Base-by-base conservation (phyloP, 345 rosid species). In the Lepidium africanum region DNA sequence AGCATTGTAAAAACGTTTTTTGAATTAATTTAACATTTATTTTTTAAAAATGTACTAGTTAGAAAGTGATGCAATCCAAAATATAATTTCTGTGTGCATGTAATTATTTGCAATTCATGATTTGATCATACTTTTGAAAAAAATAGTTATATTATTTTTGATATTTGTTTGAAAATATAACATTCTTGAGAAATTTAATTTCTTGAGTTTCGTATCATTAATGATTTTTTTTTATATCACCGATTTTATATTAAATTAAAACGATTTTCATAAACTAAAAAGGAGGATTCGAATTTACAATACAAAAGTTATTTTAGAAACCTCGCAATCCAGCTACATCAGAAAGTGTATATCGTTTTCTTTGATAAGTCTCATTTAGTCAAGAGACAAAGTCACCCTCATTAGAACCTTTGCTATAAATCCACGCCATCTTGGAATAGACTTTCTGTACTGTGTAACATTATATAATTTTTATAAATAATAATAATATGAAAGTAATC, bases 371-470 rank as follows among this genome's bases (percentile, higher is more conserved):
- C 6, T 52, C 45, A 12, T 62, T 62, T 43, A 35, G 23, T 14
- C 41, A 60, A 41, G 69, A 52, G 75, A 45, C 48, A 52, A 70
- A 54, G 32, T 62, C 69, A 9, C 62, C 38, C 3, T 48, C 53
- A 7, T 35, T 61, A 51, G 38, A 33, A 41, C 19, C 9, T 60
- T 51, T 61, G 54, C 55, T 41, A 51, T 70, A 52, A 52, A 21
- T 61, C 42, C 62, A 65, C 33, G 68, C 61, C 45, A 37, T 70
- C 53, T 56, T 45, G 39, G 36, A 14, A 68, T 48, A 21, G 49
- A 55, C 45, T 10, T 42, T 27, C 12, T 15, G 41, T 39, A 58
- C 49, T 25, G 17, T 48, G 51, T 40, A 30, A 30, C 36, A 43
- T 59, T 33, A 17, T 69, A n/a, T 59, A 5, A 12, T 59, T 7